Base-by-base conservation (phyloP, 2,329 filamentous ascomycete species). In the Fusarium luffae region DNA sequence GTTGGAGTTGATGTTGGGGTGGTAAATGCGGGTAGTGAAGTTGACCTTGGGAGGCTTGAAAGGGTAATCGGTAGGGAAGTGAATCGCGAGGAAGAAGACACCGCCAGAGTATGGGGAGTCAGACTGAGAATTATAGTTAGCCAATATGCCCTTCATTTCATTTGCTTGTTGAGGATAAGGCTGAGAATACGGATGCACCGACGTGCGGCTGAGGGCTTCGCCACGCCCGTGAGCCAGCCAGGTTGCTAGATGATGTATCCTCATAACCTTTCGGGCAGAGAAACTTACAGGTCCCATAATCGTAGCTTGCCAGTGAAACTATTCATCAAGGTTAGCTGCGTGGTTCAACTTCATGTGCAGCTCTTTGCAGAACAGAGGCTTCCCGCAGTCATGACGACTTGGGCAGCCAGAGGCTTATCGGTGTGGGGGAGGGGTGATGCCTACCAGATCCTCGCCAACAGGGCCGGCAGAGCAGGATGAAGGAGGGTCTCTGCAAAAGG, bases 21-120 rank as follows among this genome's bases (percentile, higher is more conserved):
- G 96, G 83, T 99, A 99, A 86, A 99, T 98, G 80, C 95, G 92
- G 73, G 96, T 99, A 77, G 94, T 98, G 89, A 99, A 99, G 92
- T 98, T 98, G 84, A 99, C 94, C 90, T 99, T 99, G 76, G 96
- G 96, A 70, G 96, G 96, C 92, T 99, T 99, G 89, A 99, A 99
- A 43, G 96, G 96, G 85, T 99, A 99, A 88, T 99, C 96, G 88
- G 96, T 99, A 75, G 96, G 96, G 88, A 99, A 98, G 85, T 98
- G 94, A 80, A 99, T 99, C 76, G 92, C 91, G 74, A 99, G 89
- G 90, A 99, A 99, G 89, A 99, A 99, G 76, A 99, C 95, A 79
- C 96, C 96, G 81, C 95, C 94, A 52, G 94, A 93, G 88, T 98
- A 99, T 82, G 96, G 96, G 79, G 94, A 98, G 83, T 98, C 96